Conservation (phyloP, 164 flowering plant species). For the Pachysandra terminalis region DNA sequence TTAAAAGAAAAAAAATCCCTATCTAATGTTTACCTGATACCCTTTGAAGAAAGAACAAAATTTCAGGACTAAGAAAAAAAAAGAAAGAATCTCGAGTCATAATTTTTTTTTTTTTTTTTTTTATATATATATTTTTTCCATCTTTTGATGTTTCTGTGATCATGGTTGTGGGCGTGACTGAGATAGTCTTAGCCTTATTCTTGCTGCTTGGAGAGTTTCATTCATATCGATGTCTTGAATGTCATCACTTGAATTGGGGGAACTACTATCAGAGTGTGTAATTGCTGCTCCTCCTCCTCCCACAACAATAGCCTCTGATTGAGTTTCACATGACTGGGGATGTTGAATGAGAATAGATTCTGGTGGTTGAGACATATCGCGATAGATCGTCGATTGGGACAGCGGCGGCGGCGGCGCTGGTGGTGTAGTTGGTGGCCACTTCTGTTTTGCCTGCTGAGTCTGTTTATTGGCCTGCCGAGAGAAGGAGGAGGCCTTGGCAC, state of each 20-base stretch:
- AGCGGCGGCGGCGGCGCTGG: conserved; percentile 11
- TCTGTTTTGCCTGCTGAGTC: conserved; percentile 11
- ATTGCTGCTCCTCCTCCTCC: too few species aligned
- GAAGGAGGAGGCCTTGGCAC: not conserved
- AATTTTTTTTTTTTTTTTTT: not conserved
- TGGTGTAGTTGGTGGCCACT: conserved; percentile 10
- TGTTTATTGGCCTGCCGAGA: not conserved
- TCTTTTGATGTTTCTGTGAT: not conserved
- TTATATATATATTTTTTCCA: not conserved
- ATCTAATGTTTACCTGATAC: not conserved
- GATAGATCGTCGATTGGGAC: not conserved
- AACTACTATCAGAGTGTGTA: too few species aligned
- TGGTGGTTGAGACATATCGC: not conserved
- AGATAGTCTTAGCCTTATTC: conserved; percentile 3
- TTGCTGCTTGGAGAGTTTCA: conserved; percentile 9
- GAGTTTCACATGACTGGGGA: not conserved
- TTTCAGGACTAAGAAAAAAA: not conserved
- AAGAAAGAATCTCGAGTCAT: not conserved
- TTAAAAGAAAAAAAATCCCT: not conserved
- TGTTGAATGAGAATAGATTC: not conserved
- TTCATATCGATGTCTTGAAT: not conserved
- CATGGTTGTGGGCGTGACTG: conserved; percentile 10
- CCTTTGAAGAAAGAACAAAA: not conserved
- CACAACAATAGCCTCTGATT: not conserved
- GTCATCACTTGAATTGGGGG: not conserved